Evolutionary conservation across 345 rosid genomes (phyloP), one percentile per base, ranked within the genome.

Genomic region (Sonneratia caseolaris): DNA sequence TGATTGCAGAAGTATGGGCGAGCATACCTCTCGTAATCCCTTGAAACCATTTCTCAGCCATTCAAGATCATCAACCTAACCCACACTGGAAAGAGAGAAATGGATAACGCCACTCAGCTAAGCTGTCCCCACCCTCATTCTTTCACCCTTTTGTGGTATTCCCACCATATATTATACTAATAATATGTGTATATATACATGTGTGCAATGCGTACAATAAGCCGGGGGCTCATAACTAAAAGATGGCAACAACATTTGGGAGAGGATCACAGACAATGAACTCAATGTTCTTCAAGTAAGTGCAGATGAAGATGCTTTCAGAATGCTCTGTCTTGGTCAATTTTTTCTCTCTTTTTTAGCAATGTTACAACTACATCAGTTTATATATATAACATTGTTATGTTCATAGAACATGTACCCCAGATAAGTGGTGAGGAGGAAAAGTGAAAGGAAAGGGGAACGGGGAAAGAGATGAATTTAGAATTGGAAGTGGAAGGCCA

Each of bases 281-380:
- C 61, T 77, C 83, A 75, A 70, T 72, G 48, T 73, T 82, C 68
- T 57, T 73, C 81, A 84, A 78, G 87, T 76, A 76, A 72, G 70
- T 24, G 19, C 18, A 24, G 6, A 27, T 27, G 32, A 27, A 27
- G 32, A 27, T 27, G 32, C 32, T 35, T 37, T 40, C 2, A 40
- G 7, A 40, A 40, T 40, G 43, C 32, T 40, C 9, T 40, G 43
- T 40, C 43, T 40, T 40, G 7, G 7, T 40, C 9, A 8, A 40
- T 40, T 4, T 40, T 40, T 40, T 27, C 32, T 40, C 5, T 4
- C 9, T 40, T 40, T 8, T 40, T 40, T 40, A 40, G 9, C 43
- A 8, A 40, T 40, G 43, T 40, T 40, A 4, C 43, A 40, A 4
- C 43, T 40, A 40, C 43, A 27, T 27, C 32, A 27, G 32, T 27